Percentiles rank a stretch among this genome's conserved stretches.
Conservation (phyloP, 441 rosid genomes). For the Adansonia gregorii region DNA sequence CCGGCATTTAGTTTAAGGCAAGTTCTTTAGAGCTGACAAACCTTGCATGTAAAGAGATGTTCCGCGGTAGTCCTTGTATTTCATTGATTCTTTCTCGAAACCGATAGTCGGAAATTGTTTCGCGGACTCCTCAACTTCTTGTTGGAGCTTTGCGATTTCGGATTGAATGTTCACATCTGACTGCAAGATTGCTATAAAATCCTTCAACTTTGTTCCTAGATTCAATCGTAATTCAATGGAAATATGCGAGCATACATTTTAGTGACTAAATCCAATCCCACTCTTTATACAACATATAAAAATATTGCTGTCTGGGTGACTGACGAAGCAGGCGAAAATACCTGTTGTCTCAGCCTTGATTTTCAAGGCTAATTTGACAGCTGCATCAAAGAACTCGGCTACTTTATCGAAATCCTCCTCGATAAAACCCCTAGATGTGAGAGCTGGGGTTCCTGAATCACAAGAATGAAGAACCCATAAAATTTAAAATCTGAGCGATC, state of each 20-base stretch:
- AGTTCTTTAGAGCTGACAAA: constrained; percentile 17
- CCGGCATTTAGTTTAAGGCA: neutral
- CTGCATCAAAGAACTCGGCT: constrained; percentile 84
- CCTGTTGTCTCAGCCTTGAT: constrained; percentile 81
- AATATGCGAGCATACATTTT: constrained; percentile 6
- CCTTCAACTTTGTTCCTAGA: constrained; percentile 86
- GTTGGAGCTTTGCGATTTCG: constrained; percentile 68
- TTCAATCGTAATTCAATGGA: constrained; percentile 23
- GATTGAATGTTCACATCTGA: constrained; percentile 57
- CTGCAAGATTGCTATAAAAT: constrained; percentile 73
- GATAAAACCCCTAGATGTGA: constrained; percentile 87
- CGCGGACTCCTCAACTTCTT: constrained; percentile 76
- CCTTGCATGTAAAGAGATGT: constrained; percentile 28
- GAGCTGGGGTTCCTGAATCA: constrained; percentile 91
- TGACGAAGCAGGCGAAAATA: constrained; percentile 20
- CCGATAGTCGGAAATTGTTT: constrained; percentile 89
- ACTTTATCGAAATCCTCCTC: constrained; percentile 89
- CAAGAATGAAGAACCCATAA: constrained; percentile 31
- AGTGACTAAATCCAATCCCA: neutral
- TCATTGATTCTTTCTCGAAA: constrained; percentile 89
- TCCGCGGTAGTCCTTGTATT: constrained; percentile 59
- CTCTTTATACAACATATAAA: neutral
- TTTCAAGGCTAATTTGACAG: constrained; percentile 79
- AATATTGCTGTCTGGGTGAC: neutral
- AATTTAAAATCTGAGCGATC: neutral